A percentile compares a stretch with the other conserved stretches of the same genome.
Conservation (phyloP, 495 filamentous ascomycete species). For the Penicillium soppii region DNA sequence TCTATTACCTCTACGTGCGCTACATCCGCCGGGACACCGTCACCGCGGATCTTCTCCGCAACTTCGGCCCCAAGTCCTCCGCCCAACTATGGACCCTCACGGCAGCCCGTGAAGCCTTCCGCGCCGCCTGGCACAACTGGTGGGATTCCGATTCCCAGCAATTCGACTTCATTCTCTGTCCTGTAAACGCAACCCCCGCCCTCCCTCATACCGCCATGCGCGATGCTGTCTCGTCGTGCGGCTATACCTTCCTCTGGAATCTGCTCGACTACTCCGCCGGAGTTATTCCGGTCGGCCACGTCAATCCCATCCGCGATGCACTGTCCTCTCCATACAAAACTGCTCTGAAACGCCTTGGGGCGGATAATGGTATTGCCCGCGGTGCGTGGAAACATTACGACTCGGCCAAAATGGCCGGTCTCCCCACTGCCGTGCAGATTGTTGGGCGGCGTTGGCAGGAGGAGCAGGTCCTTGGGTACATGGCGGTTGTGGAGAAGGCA, state of each 20-base stretch:
- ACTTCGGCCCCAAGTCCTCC: conserved; percentile 68
- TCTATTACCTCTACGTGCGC: conserved; percentile 88
- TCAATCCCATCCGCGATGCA: conserved; percentile 66
- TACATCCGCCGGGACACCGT: conserved; percentile 73
- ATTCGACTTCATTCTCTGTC: conserved; percentile 78
- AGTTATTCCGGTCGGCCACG: conserved; percentile 83
- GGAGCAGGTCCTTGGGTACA: conserved; percentile 85
- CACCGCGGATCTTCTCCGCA: conserved; percentile 73
- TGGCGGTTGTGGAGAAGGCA: conserved; percentile 74
- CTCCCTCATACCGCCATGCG: conserved; percentile 86
- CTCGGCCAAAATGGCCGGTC: conserved; percentile 75
- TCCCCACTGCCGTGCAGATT: conserved; percentile 85
- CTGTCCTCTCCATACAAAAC: conserved; percentile 59
- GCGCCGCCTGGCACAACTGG: conserved; percentile 76
- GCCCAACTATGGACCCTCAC: conserved; percentile 82
- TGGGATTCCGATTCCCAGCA: conserved; percentile 64
- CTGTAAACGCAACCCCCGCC: conserved; percentile 88
- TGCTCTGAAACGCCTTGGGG: conserved; percentile 32
- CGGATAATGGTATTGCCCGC: conserved; percentile 72
- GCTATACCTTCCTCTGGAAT: conserved; percentile 96
- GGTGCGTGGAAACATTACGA: conserved; percentile 91
- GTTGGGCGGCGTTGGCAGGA: conserved; percentile 84
- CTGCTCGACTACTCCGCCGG: conserved; percentile 87
- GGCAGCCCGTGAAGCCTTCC: conserved; percentile 72
- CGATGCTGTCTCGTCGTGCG: conserved; percentile 82